These are phyloP conservation scores for Neobulgaria alba DNA, from an alignment of 2,329 filamentous ascomycete species.

Conservation along the genomic window DNA sequence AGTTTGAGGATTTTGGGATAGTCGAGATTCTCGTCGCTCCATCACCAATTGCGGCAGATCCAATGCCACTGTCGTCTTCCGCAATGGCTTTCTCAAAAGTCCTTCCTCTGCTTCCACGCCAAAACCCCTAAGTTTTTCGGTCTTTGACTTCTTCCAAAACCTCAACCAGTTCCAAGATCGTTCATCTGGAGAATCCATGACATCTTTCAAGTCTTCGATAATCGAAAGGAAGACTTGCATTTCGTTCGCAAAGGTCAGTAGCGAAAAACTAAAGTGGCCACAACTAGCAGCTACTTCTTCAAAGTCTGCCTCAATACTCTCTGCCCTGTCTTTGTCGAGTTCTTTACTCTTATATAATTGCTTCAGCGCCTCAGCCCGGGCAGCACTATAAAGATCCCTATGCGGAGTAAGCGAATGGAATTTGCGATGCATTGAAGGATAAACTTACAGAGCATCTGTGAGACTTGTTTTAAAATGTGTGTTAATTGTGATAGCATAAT, in stretches of 20 bases:
- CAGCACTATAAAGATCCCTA: slow-evolving; percentile 60
- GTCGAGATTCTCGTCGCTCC: slow-evolving; percentile 11
- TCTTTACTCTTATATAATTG: slow-evolving; percentile 76
- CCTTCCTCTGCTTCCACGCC: slow-evolving; percentile 24
- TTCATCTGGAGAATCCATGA: slow-evolving; percentile 50
- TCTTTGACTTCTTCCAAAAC: slow-evolving; percentile 53
- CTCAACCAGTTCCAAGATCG: slow-evolving; percentile 79
- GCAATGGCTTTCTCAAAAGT: slow-evolving; percentile 20
- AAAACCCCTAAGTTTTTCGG: slow-evolving; percentile 1
- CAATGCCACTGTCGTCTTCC: slow-evolving; percentile 17
- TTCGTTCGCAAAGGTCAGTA: slow-evolving; percentile 86
- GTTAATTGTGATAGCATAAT: slow-evolving; percentile 65
- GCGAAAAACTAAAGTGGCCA: slow-evolving; percentile 88
- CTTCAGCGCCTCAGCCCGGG: slow-evolving; percentile 66
- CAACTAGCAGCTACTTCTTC: slow-evolving; percentile 98
- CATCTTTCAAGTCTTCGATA: slow-evolving; percentile 74
- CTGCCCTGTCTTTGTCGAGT: slow-evolving; percentile 56
- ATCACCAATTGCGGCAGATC: slow-evolving; percentile 19
- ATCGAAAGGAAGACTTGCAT: slow-evolving; percentile 76
- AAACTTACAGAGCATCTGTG: slow-evolving; percentile 56
- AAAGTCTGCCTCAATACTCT: slow-evolving; percentile 81
- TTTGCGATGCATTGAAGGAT: too few relatives aligned
- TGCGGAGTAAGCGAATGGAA: not conserved
- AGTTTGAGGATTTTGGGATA: not conserved
- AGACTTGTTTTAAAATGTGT: slow-evolving; percentile 75